Evolutionary conservation across 495 filamentous ascomycete species (phyloP), one percentile per base, ranked within the genome.

Genomic region (Penicillium samsonianum): DNA sequence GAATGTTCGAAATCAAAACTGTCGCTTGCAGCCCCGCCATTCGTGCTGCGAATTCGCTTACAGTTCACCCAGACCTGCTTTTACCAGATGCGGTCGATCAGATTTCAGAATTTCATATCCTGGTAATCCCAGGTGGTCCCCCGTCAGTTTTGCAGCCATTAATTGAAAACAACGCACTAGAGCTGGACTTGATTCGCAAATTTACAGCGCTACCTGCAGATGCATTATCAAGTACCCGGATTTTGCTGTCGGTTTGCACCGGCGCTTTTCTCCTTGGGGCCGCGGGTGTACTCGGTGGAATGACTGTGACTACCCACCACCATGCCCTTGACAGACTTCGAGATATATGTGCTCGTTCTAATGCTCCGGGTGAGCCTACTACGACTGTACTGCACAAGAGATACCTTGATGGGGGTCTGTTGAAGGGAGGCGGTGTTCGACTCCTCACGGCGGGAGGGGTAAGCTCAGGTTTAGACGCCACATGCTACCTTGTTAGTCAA

Each of bases 391-490:
- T 91, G 57, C 87, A 91, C 58, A 86, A 88, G 66, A 80, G 89
- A 62, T 91, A 90, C 61, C 82, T 92, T 9, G 88, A 92, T 65
- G 86, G 83, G 7, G 80, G 82, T 56, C 40, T 40, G 11, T 77
- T 90, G 77, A 79, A 80, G 30, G 78, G 89, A 28, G 83, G 84
- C 65, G 86, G 88, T 17, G 80, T 92, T 66, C 80, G 87, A 59
- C 81, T 95, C 43, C 82, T 95, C 59, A 93, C 90, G 33, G 80
- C 79, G 67, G 89, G 90, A 52, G 90, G 90, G 47, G 77, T 90
- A 50, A 86, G 85, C 59, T 84, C 85, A 67, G 90, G 90, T 58
- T 72, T 93, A 30, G 90, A 95, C 77, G 90, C 89, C 19, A 74
- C 83, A 55, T 73, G 92, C 72, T 90, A 92, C 75, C 74, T 95